Conservation (phyloP, 179 eudicot genomes). For the Actinidia chinensis region DNA sequence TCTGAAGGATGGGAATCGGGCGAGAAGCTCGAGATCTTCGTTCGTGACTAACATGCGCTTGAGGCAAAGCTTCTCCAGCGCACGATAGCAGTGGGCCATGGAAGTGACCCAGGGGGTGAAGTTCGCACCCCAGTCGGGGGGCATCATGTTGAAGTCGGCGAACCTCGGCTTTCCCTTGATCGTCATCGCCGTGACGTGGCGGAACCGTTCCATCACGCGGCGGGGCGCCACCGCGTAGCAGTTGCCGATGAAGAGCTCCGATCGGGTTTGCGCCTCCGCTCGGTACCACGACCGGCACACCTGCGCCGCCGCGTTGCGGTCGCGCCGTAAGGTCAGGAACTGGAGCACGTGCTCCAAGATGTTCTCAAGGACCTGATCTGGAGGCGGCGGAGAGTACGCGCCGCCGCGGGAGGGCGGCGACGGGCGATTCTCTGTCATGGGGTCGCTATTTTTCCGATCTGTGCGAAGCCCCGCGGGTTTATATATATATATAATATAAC, state of each 20-base stretch:
- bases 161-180: conserved; percentile 77
- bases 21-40: conserved; percentile 48
- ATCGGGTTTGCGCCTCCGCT: conserved; percentile 64
- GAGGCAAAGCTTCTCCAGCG: conserved; percentile 52
- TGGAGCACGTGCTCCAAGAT: conserved; percentile 67
- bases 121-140: conserved; percentile 61
- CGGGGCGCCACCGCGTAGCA: conserved; percentile 56
- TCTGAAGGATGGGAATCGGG: conserved; percentile 40
- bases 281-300: conserved; percentile 78
- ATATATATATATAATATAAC: background rate
- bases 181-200: conserved; percentile 35
- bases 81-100: conserved; percentile 42
- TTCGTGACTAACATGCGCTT: conserved; percentile 68
- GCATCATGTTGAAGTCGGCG: conserved; percentile 71
- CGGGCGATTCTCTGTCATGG: conserved; percentile 16
- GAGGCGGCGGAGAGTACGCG: conserved; percentile 36
- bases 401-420: background rate
- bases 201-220: conserved; percentile 54
- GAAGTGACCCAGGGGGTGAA: conserved; percentile 45
- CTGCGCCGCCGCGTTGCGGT: conserved; percentile 62
- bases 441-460: conserved; percentile 11
- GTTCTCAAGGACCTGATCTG: conserved; percentile 73
- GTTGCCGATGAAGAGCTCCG: conserved; percentile 71
- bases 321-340: conserved; percentile 49
- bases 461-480: background rate